phyloP scores from a whole-genome alignment of 768 basidiomycete species.

The Mycena amicta region DNA sequence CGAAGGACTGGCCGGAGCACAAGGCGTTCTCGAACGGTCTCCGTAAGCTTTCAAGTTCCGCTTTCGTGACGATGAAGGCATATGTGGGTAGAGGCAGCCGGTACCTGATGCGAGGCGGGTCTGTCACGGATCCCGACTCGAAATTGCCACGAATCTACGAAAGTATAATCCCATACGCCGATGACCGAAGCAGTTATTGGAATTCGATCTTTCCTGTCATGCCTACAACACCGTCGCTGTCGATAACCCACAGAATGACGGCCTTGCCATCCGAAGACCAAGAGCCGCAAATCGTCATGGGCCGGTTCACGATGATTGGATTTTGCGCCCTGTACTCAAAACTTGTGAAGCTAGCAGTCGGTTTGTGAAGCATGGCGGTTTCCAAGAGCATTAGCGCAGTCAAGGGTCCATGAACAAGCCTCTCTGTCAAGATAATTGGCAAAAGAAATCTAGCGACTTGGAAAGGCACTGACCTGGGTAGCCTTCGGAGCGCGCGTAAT shows the following conservation, averaged over 20 bases:
- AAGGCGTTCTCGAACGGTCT: too few relatives aligned
- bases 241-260: conserved; percentile 44
- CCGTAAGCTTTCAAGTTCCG: too few relatives aligned
- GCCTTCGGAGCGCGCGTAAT: conserved; percentile 64
- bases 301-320: conserved; percentile 46
- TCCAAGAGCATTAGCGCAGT: conserved; percentile 82
- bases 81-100: too few relatives aligned
- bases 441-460: background rate
- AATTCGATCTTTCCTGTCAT: conserved; percentile 24
- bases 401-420: conserved; percentile 84
- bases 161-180: too few relatives aligned
- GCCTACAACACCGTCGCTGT: conserved; percentile 30
- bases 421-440: conserved; percentile 48
- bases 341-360: conserved; percentile 44
- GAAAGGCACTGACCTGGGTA: conserved; percentile 57
- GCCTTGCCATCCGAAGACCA: conserved; percentile 33
- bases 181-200: too few relatives aligned
- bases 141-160: too few relatives aligned
- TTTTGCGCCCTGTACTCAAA: conserved; percentile 67
- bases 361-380: conserved; percentile 50
- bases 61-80: too few relatives aligned
- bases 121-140: too few relatives aligned
- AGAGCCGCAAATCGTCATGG: conserved; percentile 40
- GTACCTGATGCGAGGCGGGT: too few relatives aligned
- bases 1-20: too few relatives aligned